phyloP scores from a whole-genome alignment of 495 filamentous ascomycete species.

The Penicillium maclennaniae region DNA sequence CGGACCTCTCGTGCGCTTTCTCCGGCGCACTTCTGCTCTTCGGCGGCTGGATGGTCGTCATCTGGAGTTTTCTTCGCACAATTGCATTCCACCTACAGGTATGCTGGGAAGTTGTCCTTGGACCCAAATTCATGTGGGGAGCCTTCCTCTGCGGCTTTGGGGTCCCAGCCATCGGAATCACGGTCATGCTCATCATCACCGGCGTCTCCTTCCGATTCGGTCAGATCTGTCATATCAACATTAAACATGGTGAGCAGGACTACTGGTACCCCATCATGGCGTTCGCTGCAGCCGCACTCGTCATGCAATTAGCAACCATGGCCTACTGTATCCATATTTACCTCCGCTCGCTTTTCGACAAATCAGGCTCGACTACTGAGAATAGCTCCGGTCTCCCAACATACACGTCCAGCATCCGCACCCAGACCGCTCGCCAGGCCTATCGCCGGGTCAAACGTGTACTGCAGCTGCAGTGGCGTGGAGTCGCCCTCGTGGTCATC shows the following conservation, averaged over 20 bases:
- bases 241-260: constrained; percentile 68
- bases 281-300: constrained; percentile 69
- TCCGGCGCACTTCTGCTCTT: constrained; percentile 81
- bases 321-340: constrained; percentile 95
- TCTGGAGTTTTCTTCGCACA: constrained; percentile 88
- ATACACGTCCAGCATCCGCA: constrained; percentile 74
- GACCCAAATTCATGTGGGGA: constrained; percentile 84
- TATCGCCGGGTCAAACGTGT: constrained; percentile 82
- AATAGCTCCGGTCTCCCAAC: constrained; percentile 72
- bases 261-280: constrained; percentile 89
- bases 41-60: constrained; percentile 75
- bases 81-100: constrained; percentile 95
- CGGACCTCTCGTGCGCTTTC: constrained; percentile 74
- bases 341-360: constrained; percentile 72
- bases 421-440: constrained; percentile 80
- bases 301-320: constrained; percentile 82
- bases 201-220: constrained; percentile 95
- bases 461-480: constrained; percentile 91
- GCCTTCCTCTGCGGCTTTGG: constrained; percentile 80
- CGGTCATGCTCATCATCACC: constrained; percentile 73
- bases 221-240: constrained; percentile 87
- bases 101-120: constrained; percentile 91
- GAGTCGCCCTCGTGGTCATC: constrained; percentile 78
- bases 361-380: constrained; percentile 53
- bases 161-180: constrained; percentile 67